phyloP scores from a whole-genome alignment of 768 basidiomycete species.

The Russula dissimulans region DNA sequence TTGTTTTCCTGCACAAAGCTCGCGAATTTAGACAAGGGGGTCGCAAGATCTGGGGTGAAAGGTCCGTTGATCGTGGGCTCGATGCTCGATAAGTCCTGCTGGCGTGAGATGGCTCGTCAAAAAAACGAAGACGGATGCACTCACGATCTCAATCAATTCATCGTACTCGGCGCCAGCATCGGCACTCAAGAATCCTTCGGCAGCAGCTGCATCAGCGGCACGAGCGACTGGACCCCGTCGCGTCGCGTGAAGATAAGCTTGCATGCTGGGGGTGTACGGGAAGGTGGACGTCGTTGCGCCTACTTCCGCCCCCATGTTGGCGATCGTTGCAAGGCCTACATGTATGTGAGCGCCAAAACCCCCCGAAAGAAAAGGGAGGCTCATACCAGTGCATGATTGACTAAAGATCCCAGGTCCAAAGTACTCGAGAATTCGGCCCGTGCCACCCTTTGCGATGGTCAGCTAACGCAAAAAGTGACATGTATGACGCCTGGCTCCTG shows the following conservation, averaged over 20 bases:
- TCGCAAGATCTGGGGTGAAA: slow-evolving; percentile 94
- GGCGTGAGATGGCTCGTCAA: neutral
- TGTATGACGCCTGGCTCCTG: slow-evolving; percentile 40
- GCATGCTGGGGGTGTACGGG: slow-evolving; percentile 90
- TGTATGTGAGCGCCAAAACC: neutral
- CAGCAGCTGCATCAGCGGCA: slow-evolving; percentile 79
- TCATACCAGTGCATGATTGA: slow-evolving; percentile 85
- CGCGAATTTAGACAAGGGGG: slow-evolving; percentile 85
- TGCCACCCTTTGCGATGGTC: slow-evolving; percentile 62
- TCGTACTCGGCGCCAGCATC: slow-evolving; percentile 91
- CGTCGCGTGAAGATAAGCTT: slow-evolving; percentile 81
- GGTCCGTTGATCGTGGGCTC: slow-evolving; percentile 95
- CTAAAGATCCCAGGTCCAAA: slow-evolving; percentile 84
- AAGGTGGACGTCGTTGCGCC: slow-evolving; percentile 99
- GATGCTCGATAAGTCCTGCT: slow-evolving; percentile 74
- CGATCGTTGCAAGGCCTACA: slow-evolving; percentile 82
- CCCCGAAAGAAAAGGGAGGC: neutral
- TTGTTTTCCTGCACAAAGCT: slow-evolving; percentile 71
- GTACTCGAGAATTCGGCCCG: slow-evolving; percentile 93
- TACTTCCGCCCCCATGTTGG: slow-evolving; percentile 99
- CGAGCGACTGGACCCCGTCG: slow-evolving; percentile 76
- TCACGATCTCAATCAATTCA: slow-evolving; percentile 85
- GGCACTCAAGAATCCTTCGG: slow-evolving; percentile 65
- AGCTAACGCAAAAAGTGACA: neutral
- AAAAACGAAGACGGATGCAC: slow-evolving; percentile 22